Conservation (phyloP, 1,139 yeast species). For the Magnusiomyces suaveolens region DNA sequence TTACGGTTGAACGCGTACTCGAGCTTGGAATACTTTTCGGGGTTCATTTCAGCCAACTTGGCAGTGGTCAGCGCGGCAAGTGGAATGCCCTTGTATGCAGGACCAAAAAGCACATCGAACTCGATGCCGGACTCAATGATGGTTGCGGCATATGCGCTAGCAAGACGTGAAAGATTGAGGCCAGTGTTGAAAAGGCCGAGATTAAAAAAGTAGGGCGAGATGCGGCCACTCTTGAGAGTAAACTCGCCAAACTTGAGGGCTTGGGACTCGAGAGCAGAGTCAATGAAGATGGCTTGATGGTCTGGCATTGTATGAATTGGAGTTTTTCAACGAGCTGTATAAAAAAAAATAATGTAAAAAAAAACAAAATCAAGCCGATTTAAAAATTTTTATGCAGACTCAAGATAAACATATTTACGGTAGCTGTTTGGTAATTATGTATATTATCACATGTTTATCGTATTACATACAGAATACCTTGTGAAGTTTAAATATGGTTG, state of each 20-base stretch:
- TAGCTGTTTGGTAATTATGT: no score
- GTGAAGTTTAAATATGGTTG: no score
- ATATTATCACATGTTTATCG: no score
- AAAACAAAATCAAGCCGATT: no score
- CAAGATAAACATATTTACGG: no score
- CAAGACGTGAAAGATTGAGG: constrained; percentile 62
- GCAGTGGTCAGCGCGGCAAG: constrained; percentile 88
- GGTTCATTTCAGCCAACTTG: constrained; percentile 74
- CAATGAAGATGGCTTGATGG: constrained; percentile 61
- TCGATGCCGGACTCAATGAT: constrained; percentile 71
- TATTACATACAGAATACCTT: no score
- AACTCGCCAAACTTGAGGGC: constrained; percentile 83
- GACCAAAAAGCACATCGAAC: constrained; percentile 90
- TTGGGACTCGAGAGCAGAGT: constrained; percentile 67
- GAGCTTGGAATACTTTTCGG: constrained; percentile 27
- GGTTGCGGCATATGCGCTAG: constrained; percentile 80
- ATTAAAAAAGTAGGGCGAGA: constrained; percentile 95
- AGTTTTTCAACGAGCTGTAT: background rate
- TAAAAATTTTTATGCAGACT: no score
- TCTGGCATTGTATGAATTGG: constrained; percentile 13
- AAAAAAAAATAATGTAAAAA: no score
- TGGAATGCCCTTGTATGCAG: constrained; percentile 97
- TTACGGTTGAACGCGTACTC: constrained; percentile 39
- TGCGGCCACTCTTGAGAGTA: constrained; percentile 84
- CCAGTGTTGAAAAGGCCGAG: constrained; percentile 84